Evolutionary conservation across 2,329 filamentous ascomycete genomes (phyloP).

Genomic region (Penicillium sp.): DNA sequence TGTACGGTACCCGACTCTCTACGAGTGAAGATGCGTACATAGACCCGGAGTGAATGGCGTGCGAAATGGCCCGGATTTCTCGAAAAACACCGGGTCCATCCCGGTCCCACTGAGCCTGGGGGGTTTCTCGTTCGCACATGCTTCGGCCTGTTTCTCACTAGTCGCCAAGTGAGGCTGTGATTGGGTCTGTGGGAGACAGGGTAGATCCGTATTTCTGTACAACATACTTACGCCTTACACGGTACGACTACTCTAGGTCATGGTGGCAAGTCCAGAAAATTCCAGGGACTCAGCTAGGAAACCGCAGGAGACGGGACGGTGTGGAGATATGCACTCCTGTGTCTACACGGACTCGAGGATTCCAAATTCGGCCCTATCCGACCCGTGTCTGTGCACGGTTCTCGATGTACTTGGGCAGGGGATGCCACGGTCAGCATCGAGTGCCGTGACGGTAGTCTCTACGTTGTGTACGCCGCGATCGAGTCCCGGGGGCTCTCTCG

Average conservation of each 20-base stretch:
- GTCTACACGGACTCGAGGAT: not conserved
- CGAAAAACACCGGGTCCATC: conserved; percentile 2
- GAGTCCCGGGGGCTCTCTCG: not conserved
- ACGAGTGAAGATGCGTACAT: not conserved
- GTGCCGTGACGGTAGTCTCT: not conserved
- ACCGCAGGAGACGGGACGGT: not conserved
- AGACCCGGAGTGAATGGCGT: not conserved
- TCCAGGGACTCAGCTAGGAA: not conserved
- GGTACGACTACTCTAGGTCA: not conserved
- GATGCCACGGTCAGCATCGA: not conserved
- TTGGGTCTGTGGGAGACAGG: not conserved
- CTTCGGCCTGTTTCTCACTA: not conserved
- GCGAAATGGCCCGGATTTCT: conserved; percentile 3
- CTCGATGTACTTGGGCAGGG: conserved; percentile 5
- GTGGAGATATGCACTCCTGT: not conserved
- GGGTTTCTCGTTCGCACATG: not conserved
- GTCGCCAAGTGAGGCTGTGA: not conserved
- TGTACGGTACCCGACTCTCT: not conserved
- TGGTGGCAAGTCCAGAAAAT: conserved; percentile 7
- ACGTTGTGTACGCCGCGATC: not conserved
- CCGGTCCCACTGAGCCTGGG: conserved; percentile 7
- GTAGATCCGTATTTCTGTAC: not conserved
- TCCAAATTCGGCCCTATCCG: conserved; percentile 14
- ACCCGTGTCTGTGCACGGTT: conserved; percentile 16
- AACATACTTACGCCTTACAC: not conserved